Evolutionary conservation across 2,329 filamentous ascomycete genomes (phyloP).

Genomic region (Colletotrichum destructivum): DNA sequence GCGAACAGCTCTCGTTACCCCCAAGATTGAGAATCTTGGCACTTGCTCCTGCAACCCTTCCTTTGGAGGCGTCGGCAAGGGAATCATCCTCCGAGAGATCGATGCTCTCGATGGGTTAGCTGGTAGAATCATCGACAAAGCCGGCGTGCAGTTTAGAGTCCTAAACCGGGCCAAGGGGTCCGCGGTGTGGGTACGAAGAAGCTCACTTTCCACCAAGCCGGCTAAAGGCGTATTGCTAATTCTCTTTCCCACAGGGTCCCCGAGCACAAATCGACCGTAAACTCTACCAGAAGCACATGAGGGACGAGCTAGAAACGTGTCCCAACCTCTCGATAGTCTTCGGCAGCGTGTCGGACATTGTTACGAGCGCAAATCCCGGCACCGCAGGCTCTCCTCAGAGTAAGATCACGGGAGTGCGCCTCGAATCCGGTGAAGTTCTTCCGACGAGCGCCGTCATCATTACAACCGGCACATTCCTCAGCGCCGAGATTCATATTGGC

Average conservation of each 20-base stretch:
- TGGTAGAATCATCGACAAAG: conserved; percentile 91
- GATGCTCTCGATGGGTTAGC: conserved; percentile 94
- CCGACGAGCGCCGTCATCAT: conserved; percentile 88
- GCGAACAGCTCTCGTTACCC: conserved; percentile 90
- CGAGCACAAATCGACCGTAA: conserved; percentile 94
- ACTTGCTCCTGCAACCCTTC: conserved; percentile 98
- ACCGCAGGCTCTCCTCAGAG: conserved; percentile 55
- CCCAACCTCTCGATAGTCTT: conserved; percentile 85
- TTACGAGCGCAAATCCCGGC: conserved; percentile 74
- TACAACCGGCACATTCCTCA: conserved; percentile 95
- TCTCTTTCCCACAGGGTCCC: conserved; percentile 72
- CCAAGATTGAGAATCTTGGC: conserved; percentile 88
- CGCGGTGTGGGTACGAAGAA: conserved; percentile 82
- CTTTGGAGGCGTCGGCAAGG: conserved; percentile 98
- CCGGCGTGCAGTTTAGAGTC: conserved; percentile 93
- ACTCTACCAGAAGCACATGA: conserved; percentile 93
- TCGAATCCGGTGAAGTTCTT: conserved; percentile 90
- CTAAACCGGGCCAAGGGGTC: conserved; percentile 92
- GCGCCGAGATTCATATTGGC: conserved; percentile 97
- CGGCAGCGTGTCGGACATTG: conserved; percentile 93
- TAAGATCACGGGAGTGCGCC: conserved; percentile 82
- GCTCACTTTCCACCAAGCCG: neutral
- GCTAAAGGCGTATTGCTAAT: neutral
- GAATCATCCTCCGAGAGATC: conserved; percentile 94
- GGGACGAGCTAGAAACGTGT: conserved; percentile 84